A percentile compares a stretch with the other conserved stretches of the same genome.
phyloP scores from a whole-genome alignment of 345 rosid species.

The Nasturtium officinale region DNA sequence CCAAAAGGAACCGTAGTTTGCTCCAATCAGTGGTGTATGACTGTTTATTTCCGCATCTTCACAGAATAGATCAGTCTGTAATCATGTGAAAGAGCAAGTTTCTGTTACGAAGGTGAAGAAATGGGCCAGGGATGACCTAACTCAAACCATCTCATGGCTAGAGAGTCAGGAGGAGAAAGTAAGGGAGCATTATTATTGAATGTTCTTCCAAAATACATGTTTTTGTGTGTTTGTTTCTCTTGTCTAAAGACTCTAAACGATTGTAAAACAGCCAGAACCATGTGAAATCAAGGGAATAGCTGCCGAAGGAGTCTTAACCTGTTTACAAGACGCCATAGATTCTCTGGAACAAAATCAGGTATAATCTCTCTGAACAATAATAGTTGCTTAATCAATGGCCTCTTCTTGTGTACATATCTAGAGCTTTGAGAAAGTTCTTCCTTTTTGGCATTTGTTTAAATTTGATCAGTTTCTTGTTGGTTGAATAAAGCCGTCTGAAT shows the following conservation, averaged over 20 bases:
- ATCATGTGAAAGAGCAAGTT: constrained; percentile 44
- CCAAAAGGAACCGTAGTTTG: constrained; percentile 5
- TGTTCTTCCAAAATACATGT: constrained; percentile 2
- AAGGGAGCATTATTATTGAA: constrained; percentile 20
- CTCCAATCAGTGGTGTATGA: constrained; percentile 22
- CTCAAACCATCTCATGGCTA: constrained; percentile 74
- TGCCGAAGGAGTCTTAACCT: constrained; percentile 82
- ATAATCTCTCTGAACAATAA: not conserved
- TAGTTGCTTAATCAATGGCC: not conserved
- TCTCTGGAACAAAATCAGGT: constrained; percentile 84
- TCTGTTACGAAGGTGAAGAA: constrained; percentile 59
- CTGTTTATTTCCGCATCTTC: constrained; percentile 29
- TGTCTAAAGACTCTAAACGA: constrained; percentile 31
- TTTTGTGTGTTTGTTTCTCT: not conserved
- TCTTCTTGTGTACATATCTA: not conserved
- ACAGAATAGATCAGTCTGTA: constrained; percentile 49
- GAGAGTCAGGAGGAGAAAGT: constrained; percentile 89
- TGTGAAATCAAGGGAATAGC: constrained; percentile 77
- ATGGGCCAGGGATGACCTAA: constrained; percentile 77
- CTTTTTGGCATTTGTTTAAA: constrained; percentile 19
- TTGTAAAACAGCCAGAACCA: constrained; percentile 70
- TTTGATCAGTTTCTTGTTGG: constrained; percentile 22
- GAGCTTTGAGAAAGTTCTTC: not conserved
- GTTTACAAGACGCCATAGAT: constrained; percentile 89
- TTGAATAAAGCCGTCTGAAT: constrained; percentile 17